phyloP scores from a whole-genome alignment of 805 yeast genomes.

The Candida incommunis region DNA sequence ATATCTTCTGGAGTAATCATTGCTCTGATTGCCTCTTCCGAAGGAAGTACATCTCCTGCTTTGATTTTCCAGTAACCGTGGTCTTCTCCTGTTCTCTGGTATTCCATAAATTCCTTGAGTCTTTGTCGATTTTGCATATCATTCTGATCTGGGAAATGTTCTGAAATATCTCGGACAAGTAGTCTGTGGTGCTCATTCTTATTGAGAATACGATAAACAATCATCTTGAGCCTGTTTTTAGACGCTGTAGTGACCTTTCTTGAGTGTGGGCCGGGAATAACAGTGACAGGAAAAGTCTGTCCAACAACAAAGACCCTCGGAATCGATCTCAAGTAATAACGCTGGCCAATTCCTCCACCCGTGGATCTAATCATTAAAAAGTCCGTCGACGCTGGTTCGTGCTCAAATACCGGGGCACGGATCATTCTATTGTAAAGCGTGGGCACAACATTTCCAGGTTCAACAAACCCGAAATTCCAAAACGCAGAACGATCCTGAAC shows the following conservation, averaged over 20 bases:
- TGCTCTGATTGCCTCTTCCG: conserved; percentile 60
- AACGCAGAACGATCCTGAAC: conserved; percentile 93
- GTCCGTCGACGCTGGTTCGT: conserved; percentile 65
- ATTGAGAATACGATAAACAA: conserved; percentile 77
- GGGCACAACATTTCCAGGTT: conserved; percentile 86
- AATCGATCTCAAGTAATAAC: conserved; percentile 54
- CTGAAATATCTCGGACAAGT: conserved; percentile 73
- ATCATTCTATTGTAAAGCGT: conserved; percentile 83
- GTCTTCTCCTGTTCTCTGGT: conserved; percentile 84
- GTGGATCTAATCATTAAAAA: conserved; percentile 68
- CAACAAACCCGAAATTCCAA: conserved; percentile 97
- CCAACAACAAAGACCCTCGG: conserved; percentile 78
- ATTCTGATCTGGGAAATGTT: conserved; percentile 91
- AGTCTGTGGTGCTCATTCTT: conserved; percentile 59
- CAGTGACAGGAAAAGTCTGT: conserved; percentile 83
- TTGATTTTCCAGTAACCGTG: conserved; percentile 92
- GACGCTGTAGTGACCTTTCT: conserved; percentile 89
- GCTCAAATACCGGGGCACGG: conserved; percentile 87
- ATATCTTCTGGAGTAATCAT: conserved; percentile 90
- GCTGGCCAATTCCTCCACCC: conserved; percentile 50
- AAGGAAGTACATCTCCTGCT: conserved; percentile 48
- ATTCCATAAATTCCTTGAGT: conserved; percentile 94
- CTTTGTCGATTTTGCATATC: conserved; percentile 96
- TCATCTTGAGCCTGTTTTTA: conserved; percentile 83
- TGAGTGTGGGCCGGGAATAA: conserved; percentile 95